Evolutionary conservation across 768 basidiomycete genomes (phyloP).

Genomic region (Russula sp.): DNA sequence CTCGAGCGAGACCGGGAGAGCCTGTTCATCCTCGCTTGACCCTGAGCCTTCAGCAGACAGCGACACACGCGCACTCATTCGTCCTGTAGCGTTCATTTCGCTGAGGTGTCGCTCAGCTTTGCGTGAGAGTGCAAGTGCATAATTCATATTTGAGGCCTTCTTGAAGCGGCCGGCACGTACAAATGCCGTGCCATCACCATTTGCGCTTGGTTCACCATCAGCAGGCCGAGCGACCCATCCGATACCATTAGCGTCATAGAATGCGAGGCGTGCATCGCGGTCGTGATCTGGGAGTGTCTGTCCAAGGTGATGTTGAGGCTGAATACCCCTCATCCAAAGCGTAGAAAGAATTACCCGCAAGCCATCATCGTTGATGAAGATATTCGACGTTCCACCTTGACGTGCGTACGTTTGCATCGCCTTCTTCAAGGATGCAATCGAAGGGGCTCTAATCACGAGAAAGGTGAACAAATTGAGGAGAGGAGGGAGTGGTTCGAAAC

Average conservation of each 20-base stretch:
- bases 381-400: slow-evolving; percentile 53
- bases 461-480: neutral
- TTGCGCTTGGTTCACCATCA: slow-evolving; percentile 33
- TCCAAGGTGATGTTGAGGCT: neutral
- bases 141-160: slow-evolving; percentile 48
- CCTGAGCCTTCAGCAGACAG: slow-evolving; percentile 23
- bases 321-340: neutral
- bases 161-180: slow-evolving; percentile 44
- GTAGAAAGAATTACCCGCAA: slow-evolving; percentile 33
- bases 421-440: slow-evolving; percentile 48
- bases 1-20: slow-evolving; percentile 36
- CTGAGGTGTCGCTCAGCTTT: slow-evolving; percentile 32
- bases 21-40: slow-evolving; percentile 22
- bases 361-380: slow-evolving; percentile 59
- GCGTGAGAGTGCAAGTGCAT: slow-evolving; percentile 30
- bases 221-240: slow-evolving; percentile 55
- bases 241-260: slow-evolving; percentile 50
- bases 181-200: slow-evolving; percentile 33
- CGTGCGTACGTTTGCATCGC: slow-evolving; percentile 59
- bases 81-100: slow-evolving; percentile 19
- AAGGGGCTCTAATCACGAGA: slow-evolving; percentile 31
- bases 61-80: slow-evolving; percentile 24
- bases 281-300: slow-evolving; percentile 37
- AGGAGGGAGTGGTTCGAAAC: neutral
- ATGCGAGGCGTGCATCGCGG: slow-evolving; percentile 40